Evolutionary conservation across 768 basidiomycete species (phyloP).

Genomic region (Termitomyces sp.): DNA sequence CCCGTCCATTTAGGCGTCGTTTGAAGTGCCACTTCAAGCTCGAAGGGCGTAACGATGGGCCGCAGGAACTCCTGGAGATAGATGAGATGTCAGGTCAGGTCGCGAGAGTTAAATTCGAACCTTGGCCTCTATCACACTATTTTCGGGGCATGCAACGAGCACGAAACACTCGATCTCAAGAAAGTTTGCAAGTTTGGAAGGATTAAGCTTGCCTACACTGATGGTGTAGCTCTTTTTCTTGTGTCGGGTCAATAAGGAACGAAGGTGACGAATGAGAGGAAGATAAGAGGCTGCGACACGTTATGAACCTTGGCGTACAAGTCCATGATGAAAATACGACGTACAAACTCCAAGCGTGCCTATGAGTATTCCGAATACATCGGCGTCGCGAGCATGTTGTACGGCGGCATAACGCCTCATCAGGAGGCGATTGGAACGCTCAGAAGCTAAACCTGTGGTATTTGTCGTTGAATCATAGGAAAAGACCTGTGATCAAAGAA

Average conservation of each 20-base stretch:
- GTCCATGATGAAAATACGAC: conserved; percentile 18
- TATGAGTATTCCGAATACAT: conserved; percentile 93
- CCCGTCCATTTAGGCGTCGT: conserved; percentile 71
- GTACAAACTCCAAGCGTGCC: conserved; percentile 88
- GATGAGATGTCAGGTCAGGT: neutral
- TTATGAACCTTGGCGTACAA: neutral
- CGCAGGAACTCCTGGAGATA: conserved; percentile 72
- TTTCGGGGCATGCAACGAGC: conserved; percentile 92
- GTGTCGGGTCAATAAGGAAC: conserved; percentile 56
- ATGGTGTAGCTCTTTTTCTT: conserved; percentile 94
- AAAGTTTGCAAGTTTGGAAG: conserved; percentile 94
- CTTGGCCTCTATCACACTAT: conserved; percentile 76
- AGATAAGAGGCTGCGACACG: conserved; percentile 68
- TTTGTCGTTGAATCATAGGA: conserved; percentile 65
- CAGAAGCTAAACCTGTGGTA: conserved; percentile 53
- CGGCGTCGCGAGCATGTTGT: conserved; percentile 86
- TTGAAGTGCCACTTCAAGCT: conserved; percentile 78
- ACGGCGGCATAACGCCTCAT: conserved; percentile 88
- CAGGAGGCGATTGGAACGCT: conserved; percentile 72
- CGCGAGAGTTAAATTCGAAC: conserved; percentile 24
- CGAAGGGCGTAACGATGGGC: conserved; percentile 93
- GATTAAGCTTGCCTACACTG: conserved; percentile 92
- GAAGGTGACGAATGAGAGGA: conserved; percentile 80
- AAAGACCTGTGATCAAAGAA: conserved; percentile 49
- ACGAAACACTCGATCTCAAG: conserved; percentile 96